These are phyloP conservation scores for Trichocladium antarcticum DNA, from an alignment of 495 filamentous ascomycete genomes.

Conservation along the genomic window DNA sequence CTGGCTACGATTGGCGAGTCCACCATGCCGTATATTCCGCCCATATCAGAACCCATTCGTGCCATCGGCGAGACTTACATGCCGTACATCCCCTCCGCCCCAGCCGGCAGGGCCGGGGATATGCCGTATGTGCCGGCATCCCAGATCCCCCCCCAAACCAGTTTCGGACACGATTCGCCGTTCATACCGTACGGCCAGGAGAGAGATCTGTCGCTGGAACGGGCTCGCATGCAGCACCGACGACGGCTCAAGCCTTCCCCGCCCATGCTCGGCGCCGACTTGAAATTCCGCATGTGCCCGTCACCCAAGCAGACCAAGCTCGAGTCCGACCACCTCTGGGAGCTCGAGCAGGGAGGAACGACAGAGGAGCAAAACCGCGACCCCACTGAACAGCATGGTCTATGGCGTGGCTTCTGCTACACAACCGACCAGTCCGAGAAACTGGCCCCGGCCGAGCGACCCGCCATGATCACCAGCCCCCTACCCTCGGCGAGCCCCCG, in stretches of 20 bases:
- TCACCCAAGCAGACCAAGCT: conserved; percentile 74
- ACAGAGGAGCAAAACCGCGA: conserved; percentile 40
- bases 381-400: conserved; percentile 34
- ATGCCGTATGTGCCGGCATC: conserved; percentile 26
- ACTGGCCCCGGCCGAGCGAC: conserved; percentile 28
- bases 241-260: conserved; percentile 46
- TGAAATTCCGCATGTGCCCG: conserved; percentile 61
- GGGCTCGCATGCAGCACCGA: conserved; percentile 26
- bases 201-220: conserved; percentile 32
- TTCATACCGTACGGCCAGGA: conserved; percentile 27
- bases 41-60: conserved; percentile 19
- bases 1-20: conserved; percentile 27
- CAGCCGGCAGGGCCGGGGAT: conserved; percentile 23
- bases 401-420: conserved; percentile 63
- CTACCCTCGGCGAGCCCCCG: conserved; percentile 14
- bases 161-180: conserved; percentile 25
- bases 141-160: conserved; percentile 23
- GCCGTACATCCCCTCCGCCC: conserved; percentile 31
- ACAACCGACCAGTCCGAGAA: conserved; percentile 29
- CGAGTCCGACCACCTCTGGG: conserved; percentile 48
- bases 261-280: conserved; percentile 72
- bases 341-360: conserved; percentile 20
- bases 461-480: conserved; percentile 32
- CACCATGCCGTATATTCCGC: conserved; percentile 19
- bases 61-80: conserved; percentile 29